Percentiles rank a stretch among this genome's conserved stretches.
These are phyloP conservation scores for Talaromyces stipitatus DNA, from an alignment of 495 filamentous ascomycete species.

Conservation along the genomic window DNA sequence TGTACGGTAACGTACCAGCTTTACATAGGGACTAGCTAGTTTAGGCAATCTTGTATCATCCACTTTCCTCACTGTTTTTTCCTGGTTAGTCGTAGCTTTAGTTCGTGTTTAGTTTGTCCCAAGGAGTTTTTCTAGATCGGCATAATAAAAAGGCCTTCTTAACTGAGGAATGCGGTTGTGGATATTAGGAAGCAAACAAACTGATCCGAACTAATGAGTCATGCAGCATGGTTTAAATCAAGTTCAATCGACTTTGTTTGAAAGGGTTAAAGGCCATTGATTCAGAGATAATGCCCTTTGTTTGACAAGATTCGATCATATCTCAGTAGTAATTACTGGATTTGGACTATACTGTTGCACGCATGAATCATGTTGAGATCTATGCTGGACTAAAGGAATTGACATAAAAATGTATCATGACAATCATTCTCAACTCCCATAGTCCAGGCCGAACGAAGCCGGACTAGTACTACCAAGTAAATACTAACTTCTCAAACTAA, in stretches of 20 bases:
- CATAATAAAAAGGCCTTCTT: not conserved
- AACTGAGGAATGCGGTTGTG: not conserved
- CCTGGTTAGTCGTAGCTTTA: not conserved
- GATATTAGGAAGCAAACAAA: not conserved
- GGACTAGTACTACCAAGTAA: not conserved
- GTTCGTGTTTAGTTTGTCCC: not conserved
- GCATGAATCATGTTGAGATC: not conserved
- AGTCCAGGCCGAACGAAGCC: not conserved
- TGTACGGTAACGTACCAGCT: not conserved
- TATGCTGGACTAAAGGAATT: not conserved
- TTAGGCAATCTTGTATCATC: not conserved
- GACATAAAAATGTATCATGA: not conserved
- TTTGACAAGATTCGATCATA: not conserved
- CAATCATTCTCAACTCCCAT: not conserved
- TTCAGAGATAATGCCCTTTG: not conserved
- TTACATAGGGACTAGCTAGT: not conserved
- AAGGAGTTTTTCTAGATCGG: not conserved
- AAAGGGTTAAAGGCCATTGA: not conserved
- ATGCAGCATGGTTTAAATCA: not conserved
- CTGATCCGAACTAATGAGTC: not conserved
- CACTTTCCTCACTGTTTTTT: conserved; percentile 3
- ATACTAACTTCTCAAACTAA: not conserved
- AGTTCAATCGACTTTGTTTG: not conserved
- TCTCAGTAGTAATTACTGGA: not conserved
- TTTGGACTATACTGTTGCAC: not conserved